Evolutionary conservation across 345 rosid genomes (phyloP), one percentile per base, ranked within the genome.

Genomic region (Diplotaxis tenuifolia): DNA sequence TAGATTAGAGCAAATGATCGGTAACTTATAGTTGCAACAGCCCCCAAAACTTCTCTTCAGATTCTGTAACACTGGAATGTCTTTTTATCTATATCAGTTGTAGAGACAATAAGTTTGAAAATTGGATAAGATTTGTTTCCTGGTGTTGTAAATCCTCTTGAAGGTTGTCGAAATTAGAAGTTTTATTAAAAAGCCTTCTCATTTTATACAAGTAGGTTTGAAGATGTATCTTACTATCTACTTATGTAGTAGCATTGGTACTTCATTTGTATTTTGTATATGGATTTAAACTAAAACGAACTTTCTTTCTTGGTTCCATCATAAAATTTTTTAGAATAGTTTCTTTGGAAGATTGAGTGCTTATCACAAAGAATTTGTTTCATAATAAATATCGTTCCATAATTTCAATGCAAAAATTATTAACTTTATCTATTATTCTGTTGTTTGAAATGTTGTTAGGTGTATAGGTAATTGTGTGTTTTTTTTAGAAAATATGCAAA

Each of bases 1-100:
- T 59, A 92, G 80, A 87, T 88, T 92, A 9, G 93, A 89, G 55
- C 83, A 88, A 65, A 72, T 73, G 65, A 22, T 80, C 1, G 71
- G 72, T 42, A 16, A 28, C 50, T 53, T 42, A 12, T 78, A 72
- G 73, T 60, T 61, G 34, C 76, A 63, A 77, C 73, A 52, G 22
- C 50, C 38, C n/a, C n/a, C n/a, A 52, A 31, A 47, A n/a, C 32
- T 25, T 21, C 29, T 21, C 62, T 62, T 69, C 61, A 57, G 71
- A 65, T 70, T 70, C 15, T 70, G 34, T 38, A 25, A 75, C 63
- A 61, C 58, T 38, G 73, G 32, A 61, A 31, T 23, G 15, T 65
- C 71, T 10, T 52, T 67, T 74, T 20, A 20, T 73, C 71, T 54
- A 8, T 40, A 21, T 57, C 22, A 10, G 8, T 65, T 11, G 6